Evolutionary conservation across 345 rosid species (phyloP).

Genomic region (Psidium guajava): DNA sequence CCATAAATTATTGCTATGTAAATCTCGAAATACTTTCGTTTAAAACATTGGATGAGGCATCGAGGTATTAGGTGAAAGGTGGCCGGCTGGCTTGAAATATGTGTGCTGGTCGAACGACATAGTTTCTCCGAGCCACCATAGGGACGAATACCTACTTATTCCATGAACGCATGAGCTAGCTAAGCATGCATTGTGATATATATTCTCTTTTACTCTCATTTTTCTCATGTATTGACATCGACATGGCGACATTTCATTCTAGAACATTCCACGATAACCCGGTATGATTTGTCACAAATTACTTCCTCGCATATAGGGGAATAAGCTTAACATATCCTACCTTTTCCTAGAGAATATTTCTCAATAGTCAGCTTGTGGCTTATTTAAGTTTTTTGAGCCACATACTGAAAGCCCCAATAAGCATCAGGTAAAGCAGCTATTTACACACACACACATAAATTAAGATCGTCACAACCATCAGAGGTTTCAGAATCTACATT

Average conservation of each 20-base stretch:
- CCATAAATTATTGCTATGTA: background rate
- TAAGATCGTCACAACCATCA: background rate
- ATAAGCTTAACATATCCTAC: background rate
- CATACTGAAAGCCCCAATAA: background rate
- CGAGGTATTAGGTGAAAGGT: background rate
- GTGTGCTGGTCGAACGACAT: background rate
- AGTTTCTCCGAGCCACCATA: background rate
- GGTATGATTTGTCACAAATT: background rate
- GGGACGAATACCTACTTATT: background rate
- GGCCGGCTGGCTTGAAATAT: background rate
- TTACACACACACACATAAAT: background rate
- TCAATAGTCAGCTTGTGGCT: background rate
- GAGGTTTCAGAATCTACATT: background rate
- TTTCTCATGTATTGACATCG: too few relatives aligned
- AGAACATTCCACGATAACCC: background rate
- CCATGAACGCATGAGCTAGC: background rate
- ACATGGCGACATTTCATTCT: background rate
- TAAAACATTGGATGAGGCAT: background rate
- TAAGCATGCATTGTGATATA: background rate
- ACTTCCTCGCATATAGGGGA: background rate
- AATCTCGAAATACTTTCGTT: background rate
- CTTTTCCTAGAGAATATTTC: background rate
- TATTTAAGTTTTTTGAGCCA: background rate
- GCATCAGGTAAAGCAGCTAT: background rate
- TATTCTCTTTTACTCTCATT: too few relatives aligned